Evolutionary conservation across 805 yeast species (phyloP).

Genomic region (Wickerhamiella parazyma): DNA sequence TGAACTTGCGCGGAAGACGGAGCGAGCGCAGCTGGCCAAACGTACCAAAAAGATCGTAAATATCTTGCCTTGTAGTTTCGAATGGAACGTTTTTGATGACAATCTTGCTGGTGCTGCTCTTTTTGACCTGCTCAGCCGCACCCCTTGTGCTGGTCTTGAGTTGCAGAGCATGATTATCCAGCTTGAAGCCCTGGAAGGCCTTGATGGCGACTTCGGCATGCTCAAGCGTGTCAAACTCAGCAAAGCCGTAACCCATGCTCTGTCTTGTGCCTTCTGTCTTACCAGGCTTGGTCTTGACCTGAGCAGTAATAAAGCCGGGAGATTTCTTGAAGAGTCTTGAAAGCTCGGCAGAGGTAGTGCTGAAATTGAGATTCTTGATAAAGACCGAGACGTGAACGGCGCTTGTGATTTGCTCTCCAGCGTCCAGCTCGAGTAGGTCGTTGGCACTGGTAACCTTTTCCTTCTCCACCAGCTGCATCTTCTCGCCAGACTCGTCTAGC

Average conservation of each 20-base stretch:
- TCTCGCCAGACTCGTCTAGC: constrained; percentile 30
- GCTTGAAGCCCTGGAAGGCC: constrained; percentile 56
- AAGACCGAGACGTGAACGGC: constrained; percentile 83
- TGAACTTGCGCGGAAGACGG: constrained; percentile 91
- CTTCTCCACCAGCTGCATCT: constrained; percentile 25
- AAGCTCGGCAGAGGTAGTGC: constrained; percentile 50
- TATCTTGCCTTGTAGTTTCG: constrained; percentile 85
- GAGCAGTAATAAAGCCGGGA: constrained; percentile 70
- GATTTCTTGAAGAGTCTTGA: constrained; percentile 50
- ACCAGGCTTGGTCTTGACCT: constrained; percentile 79
- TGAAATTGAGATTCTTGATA: constrained; percentile 81
- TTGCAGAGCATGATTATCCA: constrained; percentile 85
- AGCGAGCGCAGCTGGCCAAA: constrained; percentile 92
- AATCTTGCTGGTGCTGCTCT: constrained; percentile 38
- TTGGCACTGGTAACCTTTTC: constrained; percentile 24
- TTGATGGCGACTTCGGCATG: constrained; percentile 67
- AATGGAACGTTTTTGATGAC: constrained; percentile 95
- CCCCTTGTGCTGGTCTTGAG: constrained; percentile 78
- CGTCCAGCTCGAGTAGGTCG: constrained; percentile 18
- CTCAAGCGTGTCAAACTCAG: constrained; percentile 66
- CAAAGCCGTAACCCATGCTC: constrained; percentile 98
- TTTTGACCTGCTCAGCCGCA: constrained; percentile 21
- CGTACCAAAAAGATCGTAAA: constrained; percentile 83
- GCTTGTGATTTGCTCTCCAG: constrained; percentile 28
- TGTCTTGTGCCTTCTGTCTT: constrained; percentile 49